phyloP scores from a whole-genome alignment of 2,329 filamentous ascomycete genomes.

The Pyrenophora tritici-repentis region DNA sequence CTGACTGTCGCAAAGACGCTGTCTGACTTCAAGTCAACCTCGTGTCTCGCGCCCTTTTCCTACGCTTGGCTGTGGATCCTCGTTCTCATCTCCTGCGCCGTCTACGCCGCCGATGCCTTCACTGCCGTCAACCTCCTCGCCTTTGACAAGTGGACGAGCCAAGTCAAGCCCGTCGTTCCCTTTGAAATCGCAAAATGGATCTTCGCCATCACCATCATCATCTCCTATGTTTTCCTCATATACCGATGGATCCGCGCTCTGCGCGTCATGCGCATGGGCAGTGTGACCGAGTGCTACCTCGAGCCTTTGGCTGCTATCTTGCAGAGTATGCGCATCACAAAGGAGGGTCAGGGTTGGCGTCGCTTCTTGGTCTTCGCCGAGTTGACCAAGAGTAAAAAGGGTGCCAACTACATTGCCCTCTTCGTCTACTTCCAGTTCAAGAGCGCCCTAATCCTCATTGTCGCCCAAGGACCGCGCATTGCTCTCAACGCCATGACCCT shows the following conservation, averaged over 20 bases:
- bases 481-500: slow-evolving; percentile 88
- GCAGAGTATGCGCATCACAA: slow-evolving; percentile 77
- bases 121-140: slow-evolving; percentile 88
- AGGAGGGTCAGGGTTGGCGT: slow-evolving; percentile 75
- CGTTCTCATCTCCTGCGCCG: slow-evolving; percentile 75
- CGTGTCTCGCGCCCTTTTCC: slow-evolving; percentile 75
- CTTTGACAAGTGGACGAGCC: slow-evolving; percentile 86
- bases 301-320: slow-evolving; percentile 84
- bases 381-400: slow-evolving; percentile 88
- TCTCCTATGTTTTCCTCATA: slow-evolving; percentile 80
- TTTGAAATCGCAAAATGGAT: slow-evolving; percentile 89
- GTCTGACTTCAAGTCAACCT: slow-evolving; percentile 80
- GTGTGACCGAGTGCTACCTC: slow-evolving; percentile 89
- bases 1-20: slow-evolving; percentile 49
- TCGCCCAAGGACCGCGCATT: slow-evolving; percentile 91
- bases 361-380: slow-evolving; percentile 92
- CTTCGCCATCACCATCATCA: slow-evolving; percentile 88
- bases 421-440: slow-evolving; percentile 88
- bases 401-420: slow-evolving; percentile 84
- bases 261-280: slow-evolving; percentile 80
- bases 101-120: slow-evolving; percentile 90
- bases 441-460: slow-evolving; percentile 80
- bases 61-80: slow-evolving; percentile 86
- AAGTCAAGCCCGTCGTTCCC: slow-evolving; percentile 77
- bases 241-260: slow-evolving; percentile 81